phyloP scores from a whole-genome alignment of 192 early-diverging fungal species.

The Neocallimastix lanati region DNA sequence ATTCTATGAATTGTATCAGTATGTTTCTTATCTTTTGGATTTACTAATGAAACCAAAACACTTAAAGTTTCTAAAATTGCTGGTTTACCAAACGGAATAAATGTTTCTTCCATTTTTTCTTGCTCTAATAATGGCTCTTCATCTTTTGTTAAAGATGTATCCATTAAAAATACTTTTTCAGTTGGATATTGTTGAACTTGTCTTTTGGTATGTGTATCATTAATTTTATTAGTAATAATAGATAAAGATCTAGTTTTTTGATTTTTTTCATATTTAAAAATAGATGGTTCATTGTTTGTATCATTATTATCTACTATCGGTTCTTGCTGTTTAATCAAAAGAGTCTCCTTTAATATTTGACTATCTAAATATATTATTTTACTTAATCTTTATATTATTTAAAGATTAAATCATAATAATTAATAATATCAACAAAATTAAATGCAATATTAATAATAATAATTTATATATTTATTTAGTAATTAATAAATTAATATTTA shows the following conservation, averaged over 20 bases:
- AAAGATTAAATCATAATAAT: too few species aligned
- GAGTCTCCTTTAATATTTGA: neutral
- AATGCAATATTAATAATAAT: too few species aligned
- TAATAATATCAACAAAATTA: too few species aligned
- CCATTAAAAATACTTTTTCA: neutral
- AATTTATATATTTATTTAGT: too few species aligned
- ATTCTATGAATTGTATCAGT: conserved; percentile 81
- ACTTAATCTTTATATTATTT: neutral
- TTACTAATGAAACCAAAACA: conserved; percentile 72
- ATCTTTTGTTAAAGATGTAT: neutral
- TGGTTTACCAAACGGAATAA: conserved; percentile 58
- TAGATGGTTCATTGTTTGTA: neutral
- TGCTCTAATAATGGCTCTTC: neutral
- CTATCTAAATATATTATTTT: neutral
- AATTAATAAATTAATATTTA: too few species aligned
- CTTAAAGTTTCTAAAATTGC: conserved; percentile 77
- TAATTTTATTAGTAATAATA: neutral
- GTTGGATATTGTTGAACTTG: neutral
- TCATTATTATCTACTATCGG: neutral
- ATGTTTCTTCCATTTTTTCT: conserved; percentile 4
- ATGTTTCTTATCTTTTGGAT: conserved; percentile 77
- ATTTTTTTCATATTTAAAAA: neutral
- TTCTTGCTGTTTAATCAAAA: neutral
- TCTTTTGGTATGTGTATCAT: neutral
- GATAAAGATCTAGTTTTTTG: neutral